These are phyloP conservation scores for Plasmodium gonderi DNA, from an alignment of 169 alveolate species.

Conservation along the genomic window DNA sequence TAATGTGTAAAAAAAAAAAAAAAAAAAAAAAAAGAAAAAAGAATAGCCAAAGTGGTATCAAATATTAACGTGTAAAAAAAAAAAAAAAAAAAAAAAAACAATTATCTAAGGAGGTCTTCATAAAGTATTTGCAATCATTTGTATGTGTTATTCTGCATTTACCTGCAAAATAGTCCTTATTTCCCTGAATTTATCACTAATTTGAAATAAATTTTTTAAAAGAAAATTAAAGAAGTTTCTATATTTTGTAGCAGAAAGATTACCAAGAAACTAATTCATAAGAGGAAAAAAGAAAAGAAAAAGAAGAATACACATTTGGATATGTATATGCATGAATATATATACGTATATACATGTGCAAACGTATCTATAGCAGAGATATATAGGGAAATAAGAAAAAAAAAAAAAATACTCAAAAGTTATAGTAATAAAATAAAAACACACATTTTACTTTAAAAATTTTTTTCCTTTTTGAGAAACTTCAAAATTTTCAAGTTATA, in stretches of 20 bases:
- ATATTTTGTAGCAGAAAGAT: slow-evolving; percentile 4
- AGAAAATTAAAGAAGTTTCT: slow-evolving; percentile 7
- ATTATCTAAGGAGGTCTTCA: neutral
- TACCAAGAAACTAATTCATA: neutral
- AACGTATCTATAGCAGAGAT: neutral
- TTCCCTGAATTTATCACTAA: neutral
- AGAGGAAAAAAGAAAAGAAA: neutral
- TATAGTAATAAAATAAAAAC: neutral
- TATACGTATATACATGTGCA: neutral
- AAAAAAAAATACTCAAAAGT: neutral
- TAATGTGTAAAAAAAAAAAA: neutral
- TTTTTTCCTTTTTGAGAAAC: neutral
- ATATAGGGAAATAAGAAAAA: neutral
- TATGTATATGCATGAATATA: neutral
- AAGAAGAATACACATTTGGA: neutral
- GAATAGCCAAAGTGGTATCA: neutral
- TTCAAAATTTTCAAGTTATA: neutral
- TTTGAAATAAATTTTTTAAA: neutral
- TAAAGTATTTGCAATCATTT: neutral
- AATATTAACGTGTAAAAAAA: neutral
- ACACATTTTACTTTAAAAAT: neutral
- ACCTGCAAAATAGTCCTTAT: neutral
- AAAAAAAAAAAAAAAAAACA: neutral
- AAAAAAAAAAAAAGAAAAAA: neutral
- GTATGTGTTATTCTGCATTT: neutral